phyloP scores from a whole-genome alignment of 208 protist genomes.

The Acanthamoeba castellanii region DNA sequence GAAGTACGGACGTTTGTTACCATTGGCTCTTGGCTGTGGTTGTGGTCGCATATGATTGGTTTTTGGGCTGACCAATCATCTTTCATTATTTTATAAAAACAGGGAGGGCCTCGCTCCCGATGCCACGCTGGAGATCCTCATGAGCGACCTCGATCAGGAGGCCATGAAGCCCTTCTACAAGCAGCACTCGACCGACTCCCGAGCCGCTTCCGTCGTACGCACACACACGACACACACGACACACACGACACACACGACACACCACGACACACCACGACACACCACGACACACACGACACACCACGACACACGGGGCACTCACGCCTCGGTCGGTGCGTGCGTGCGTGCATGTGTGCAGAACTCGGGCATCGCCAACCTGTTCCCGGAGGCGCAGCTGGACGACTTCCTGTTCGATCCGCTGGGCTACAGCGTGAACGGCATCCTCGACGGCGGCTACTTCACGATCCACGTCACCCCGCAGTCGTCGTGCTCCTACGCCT shows the following conservation, averaged over 20 bases:
- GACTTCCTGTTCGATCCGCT: conserved; percentile 90
- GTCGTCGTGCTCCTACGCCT: conserved; percentile 87
- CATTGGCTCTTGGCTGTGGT: neutral
- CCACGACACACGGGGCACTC: neutral
- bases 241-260: too few species aligned
- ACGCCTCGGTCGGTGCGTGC: neutral
- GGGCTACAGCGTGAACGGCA: conserved; percentile 90
- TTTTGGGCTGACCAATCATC: too few species aligned
- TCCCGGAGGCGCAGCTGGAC: conserved; percentile 79
- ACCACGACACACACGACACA: too few species aligned
- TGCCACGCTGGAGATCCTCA: conserved; percentile 82
- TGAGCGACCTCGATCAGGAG: conserved; percentile 84
- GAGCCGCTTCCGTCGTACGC: neutral
- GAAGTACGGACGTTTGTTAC: neutral
- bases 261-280: too few species aligned
- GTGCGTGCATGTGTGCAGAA: neutral
- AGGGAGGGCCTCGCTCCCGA: conserved; percentile 24
- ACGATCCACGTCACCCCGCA: conserved; percentile 92
- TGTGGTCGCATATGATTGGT: neutral
- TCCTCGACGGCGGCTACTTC: conserved; percentile 84
- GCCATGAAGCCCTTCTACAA: conserved; percentile 83
- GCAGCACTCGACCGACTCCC: neutral
- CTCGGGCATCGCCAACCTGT: conserved; percentile 79
- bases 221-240: too few species aligned
- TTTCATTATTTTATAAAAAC: too few species aligned